These are phyloP conservation scores for Quercus gilva DNA, from an alignment of 306 rosid species.

Conservation along the genomic window DNA sequence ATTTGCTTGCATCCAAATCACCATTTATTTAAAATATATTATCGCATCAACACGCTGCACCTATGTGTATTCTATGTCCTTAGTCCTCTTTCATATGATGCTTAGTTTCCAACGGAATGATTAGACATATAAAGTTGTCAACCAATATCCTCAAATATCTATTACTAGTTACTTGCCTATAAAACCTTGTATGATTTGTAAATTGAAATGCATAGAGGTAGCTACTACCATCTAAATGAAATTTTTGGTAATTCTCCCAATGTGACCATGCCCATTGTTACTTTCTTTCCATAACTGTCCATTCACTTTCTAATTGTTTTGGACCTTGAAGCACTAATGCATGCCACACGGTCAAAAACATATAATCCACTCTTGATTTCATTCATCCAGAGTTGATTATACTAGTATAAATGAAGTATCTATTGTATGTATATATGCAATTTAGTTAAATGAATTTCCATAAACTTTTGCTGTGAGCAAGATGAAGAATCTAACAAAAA, in stretches of 20 bases:
- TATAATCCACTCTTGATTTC: neutral
- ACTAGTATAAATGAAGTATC: neutral
- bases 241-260: neutral
- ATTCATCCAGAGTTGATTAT: neutral
- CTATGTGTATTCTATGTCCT: neutral
- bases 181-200: neutral
- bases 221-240: neutral
- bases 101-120: neutral
- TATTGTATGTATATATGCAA: neutral
- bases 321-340: neutral
- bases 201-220: neutral
- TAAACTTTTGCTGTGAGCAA: neutral
- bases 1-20: neutral
- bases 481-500: neutral
- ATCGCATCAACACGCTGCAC: neutral
- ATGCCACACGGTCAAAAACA: neutral
- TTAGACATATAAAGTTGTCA: neutral
- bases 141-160: neutral
- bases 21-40: neutral
- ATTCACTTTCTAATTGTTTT: neutral
- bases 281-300: neutral
- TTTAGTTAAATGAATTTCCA: neutral
- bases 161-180: neutral
- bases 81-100: neutral
- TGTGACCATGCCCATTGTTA: neutral